Evolutionary conservation across 1,284 basidiomycete genomes (phyloP), one percentile per base, ranked within the genome.

Genomic region (Sphagnurus paluster): DNA sequence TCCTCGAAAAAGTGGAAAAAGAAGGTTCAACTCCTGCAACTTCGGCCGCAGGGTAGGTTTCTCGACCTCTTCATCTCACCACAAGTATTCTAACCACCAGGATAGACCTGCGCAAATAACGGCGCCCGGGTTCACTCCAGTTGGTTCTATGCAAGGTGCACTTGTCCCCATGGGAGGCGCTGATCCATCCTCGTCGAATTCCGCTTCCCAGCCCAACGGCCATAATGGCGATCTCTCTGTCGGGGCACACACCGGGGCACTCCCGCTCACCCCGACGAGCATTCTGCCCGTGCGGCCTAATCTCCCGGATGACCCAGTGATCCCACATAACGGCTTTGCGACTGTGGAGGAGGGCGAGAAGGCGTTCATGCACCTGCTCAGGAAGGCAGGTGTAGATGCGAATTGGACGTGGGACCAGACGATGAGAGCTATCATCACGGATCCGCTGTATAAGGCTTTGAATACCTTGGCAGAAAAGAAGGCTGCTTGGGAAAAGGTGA

Each of bases 341-440:
- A 94, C 87, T 8, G 70, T 84, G 6, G 90, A 93, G 58, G 92
- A 96, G 57, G 94, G 93, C 19, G 93, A 98, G 67, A 88, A 89
- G 56, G 96, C 95, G 2, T 99, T 99, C 67, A 84, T 86, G 55
- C 87, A 90, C 67, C 75, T 99, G 42, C 72, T 99, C 53, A 81
- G 85, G 58, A 89, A 91, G 63, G 90, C 91, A 41, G 89, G 90
- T 17, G 87, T 99, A 39, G 90, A 93, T 68, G 83, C 89, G 38
- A 84, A 79, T 55, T 98, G 92, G 90, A 95, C 93, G 16, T 99
- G 97, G 97, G 97, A 99, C 66, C 85, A 92, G 69, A 94, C 95
- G 38, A 97, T 99, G 90, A 82, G 96, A 59, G 88, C 90, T 57
- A 93, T 97, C 66, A 95, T 99, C 68, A 98, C 94, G 56, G 96